Evolutionary conservation across 2,329 filamentous ascomycete species (phyloP), one percentile per base, ranked within the genome.

Genomic region (Truncatella angustata): DNA sequence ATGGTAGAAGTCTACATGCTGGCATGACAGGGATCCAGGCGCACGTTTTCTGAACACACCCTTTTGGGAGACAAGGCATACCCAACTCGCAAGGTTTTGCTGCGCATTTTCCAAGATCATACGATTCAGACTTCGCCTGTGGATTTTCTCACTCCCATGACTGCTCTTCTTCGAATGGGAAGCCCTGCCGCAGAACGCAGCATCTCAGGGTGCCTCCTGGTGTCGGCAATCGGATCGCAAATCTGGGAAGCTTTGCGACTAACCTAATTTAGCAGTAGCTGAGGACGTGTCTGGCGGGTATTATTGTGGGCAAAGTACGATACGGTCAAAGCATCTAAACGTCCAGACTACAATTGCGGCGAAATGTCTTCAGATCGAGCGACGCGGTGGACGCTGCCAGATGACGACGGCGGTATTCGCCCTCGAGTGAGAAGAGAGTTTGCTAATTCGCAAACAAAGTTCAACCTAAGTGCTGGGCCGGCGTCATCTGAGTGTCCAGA

Each of bases 151-250:
- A 11, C 44, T 49, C n/a, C 32, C 30, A 21, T 23, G 9, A 36
- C 23, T 5, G 23, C 28, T 30, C 42, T 36, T 50, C 21, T 36
- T 50, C 24, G 47, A 50, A 50, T 50, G 42, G 47, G 47, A 42
- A 42, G 35, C 36, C 24, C 21, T 42, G 47, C 16, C 14, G 46
- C 12, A 5, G 24, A 44, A 23, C 9, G n/a, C 35, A 24, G 21
- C 46, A n/a, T n/a, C n/a, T n/a, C n/a, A n/a, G n/a, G n/a, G n/a
- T 16, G 21, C 46, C 32, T 34, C 32, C 46, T 37, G 14, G 26
- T 24, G 28, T 28, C 43, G 43, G n/a, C 43, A 34, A 46, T 46
- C 28, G 43, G 28, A 7, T 14, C 16, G 5, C 5, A 32, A 14
- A 32, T 32, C 28, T 32, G 28, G n/a, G n/a, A n/a, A n/a, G n/a